Percentiles rank a stretch among this genome's conserved stretches.
phyloP scores from a whole-genome alignment of 2,329 filamentous ascomycete genomes.

The Stachybotrys elegans region DNA sequence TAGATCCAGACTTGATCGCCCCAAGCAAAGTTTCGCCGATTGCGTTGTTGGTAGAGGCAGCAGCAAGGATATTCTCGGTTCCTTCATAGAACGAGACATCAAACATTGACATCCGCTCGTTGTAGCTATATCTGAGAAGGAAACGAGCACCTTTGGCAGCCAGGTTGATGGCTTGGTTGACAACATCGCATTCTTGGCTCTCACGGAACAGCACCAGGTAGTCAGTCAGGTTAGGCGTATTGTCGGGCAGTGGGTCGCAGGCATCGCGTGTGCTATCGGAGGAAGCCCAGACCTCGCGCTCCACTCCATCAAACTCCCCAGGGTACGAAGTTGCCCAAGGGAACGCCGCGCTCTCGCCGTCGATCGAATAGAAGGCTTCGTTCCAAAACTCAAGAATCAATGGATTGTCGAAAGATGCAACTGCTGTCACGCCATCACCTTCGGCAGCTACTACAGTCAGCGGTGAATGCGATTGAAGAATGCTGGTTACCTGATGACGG shows the following conservation, averaged over 20 bases:
- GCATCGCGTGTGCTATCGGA: not conserved
- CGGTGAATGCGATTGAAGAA: not conserved
- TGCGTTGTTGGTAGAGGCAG: not conserved
- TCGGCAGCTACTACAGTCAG: slow-evolving; percentile 25
- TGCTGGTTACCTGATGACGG: no score
- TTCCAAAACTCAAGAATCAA: slow-evolving; percentile 30
- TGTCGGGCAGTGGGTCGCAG: slow-evolving; percentile 28
- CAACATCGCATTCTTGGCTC: not conserved
- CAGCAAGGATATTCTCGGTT: not conserved
- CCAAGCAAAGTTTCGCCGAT: slow-evolving; percentile 33
- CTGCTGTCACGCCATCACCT: slow-evolving; percentile 34
- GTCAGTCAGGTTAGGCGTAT: slow-evolving; percentile 45
- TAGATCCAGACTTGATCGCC: slow-evolving; percentile 32
- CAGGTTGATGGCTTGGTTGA: slow-evolving; percentile 24
- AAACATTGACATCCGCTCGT: not conserved
- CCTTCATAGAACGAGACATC: not conserved
- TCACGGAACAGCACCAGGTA: slow-evolving; percentile 50
- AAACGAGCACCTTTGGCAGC: slow-evolving; percentile 46
- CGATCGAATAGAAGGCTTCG: slow-evolving; percentile 29
- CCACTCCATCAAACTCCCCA: not conserved
- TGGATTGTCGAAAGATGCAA: slow-evolving; percentile 38
- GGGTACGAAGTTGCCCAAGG: not conserved
- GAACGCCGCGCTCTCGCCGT: slow-evolving; percentile 4
- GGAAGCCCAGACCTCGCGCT: not conserved
- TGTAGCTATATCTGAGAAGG: slow-evolving; percentile 47